Evolutionary conservation across 805 yeast species (phyloP).

Genomic region (Allodekkera sacchari): DNA sequence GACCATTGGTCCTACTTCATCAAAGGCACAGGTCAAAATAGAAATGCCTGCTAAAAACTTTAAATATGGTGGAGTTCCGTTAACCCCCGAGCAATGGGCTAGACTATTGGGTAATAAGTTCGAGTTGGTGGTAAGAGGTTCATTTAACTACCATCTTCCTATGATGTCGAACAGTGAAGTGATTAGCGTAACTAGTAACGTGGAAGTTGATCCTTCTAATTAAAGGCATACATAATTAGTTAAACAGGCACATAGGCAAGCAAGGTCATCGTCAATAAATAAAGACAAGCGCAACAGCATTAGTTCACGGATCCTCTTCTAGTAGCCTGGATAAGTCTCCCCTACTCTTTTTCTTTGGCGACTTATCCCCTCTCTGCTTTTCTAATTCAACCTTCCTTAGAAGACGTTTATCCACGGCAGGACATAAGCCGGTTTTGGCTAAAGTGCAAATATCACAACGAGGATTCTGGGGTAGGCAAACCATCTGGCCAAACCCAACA

Average conservation of each 20-base stretch:
- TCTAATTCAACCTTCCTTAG: slow-evolving; percentile 22
- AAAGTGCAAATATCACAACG: slow-evolving; percentile 67
- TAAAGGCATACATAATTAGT: slow-evolving; percentile 1
- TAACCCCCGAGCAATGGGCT: slow-evolving; percentile 23
- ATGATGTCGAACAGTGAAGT: slow-evolving; percentile 17
- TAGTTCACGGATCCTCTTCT: slow-evolving; percentile 22
- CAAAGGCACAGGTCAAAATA: slow-evolving; percentile 25
- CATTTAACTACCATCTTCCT: slow-evolving; percentile 24
- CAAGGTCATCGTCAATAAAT: background rate
- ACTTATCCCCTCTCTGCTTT: slow-evolving; percentile 15
- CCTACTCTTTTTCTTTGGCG: slow-evolving; percentile 23
- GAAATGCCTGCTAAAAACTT: slow-evolving; percentile 21
- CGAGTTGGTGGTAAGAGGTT: slow-evolving; percentile 24
- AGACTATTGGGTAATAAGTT: slow-evolving; percentile 19
- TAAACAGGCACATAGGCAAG: slow-evolving; percentile 1
- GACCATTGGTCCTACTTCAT: slow-evolving; percentile 4
- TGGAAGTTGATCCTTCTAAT: slow-evolving; percentile 10
- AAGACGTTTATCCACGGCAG: slow-evolving; percentile 43
- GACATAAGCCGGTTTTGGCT: slow-evolving; percentile 46
- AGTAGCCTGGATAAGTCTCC: slow-evolving; percentile 35
- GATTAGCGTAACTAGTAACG: slow-evolving; percentile 22
- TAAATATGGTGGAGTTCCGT: slow-evolving; percentile 14
- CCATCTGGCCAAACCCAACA: slow-evolving; percentile 90
- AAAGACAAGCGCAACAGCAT: background rate
- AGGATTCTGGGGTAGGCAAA: slow-evolving; percentile 64